These are phyloP conservation scores for Sugiyamaella castrensis DNA, from an alignment of 1,139 yeast genomes.

Conservation along the genomic window DNA sequence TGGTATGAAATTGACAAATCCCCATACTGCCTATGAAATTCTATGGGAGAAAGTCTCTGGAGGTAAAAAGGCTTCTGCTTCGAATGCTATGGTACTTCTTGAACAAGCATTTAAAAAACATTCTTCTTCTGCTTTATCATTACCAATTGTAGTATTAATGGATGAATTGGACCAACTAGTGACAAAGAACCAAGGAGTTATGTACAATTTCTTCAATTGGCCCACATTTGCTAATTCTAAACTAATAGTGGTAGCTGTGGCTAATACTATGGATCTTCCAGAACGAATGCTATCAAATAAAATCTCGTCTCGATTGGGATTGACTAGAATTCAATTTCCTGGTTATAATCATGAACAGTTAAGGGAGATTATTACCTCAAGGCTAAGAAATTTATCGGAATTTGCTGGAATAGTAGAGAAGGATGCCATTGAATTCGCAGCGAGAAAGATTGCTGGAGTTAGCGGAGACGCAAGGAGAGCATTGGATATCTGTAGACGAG, in stretches of 20 bases:
- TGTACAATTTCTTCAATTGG: slow-evolving; percentile 98
- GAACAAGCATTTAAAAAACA: slow-evolving; percentile 49
- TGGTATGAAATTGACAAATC: slow-evolving; percentile 81
- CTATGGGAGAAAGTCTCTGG: slow-evolving; percentile 77
- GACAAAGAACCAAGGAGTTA: slow-evolving; percentile 77
- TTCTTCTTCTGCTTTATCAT: slow-evolving; percentile 35
- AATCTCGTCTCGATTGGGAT: slow-evolving; percentile 86
- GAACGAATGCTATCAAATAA: slow-evolving; percentile 85
- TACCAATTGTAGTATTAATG: slow-evolving; percentile 71
- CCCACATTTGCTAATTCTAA: slow-evolving; percentile 80
- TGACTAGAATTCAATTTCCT: slow-evolving; percentile 79
- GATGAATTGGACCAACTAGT: slow-evolving; percentile 95
- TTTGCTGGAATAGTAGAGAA: slow-evolving; percentile 42
- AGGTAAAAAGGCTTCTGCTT: slow-evolving; percentile 51
- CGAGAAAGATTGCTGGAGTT: slow-evolving; percentile 92
- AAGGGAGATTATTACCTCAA: slow-evolving; percentile 65
- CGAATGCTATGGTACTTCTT: slow-evolving; percentile 57
- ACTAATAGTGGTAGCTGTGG: slow-evolving; percentile 85
- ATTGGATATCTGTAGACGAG: slow-evolving; percentile 80
- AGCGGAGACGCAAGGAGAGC: slow-evolving; percentile 98
- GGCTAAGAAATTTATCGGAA: slow-evolving; percentile 43
- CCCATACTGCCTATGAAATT: slow-evolving; percentile 78
- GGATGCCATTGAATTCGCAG: slow-evolving; percentile 88
- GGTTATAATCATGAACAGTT: slow-evolving; percentile 85
- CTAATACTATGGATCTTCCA: slow-evolving; percentile 96